Conservation (phyloP, 164 flowering plant species). For the Malania oleifera region DNA sequence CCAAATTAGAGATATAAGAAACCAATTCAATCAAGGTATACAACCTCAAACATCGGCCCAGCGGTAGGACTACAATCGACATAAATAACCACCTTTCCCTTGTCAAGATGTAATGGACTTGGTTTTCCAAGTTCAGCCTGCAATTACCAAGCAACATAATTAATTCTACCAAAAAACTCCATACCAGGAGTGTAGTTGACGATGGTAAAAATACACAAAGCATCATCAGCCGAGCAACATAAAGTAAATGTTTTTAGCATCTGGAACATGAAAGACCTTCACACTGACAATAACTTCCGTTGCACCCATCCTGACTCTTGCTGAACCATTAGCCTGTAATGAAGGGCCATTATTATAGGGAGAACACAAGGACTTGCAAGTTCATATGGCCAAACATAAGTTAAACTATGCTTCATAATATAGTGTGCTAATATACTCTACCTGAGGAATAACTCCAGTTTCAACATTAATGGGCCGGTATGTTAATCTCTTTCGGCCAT, state of each 20-base stretch:
- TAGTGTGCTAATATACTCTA: slow-evolving; percentile 9
- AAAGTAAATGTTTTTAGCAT: not conserved
- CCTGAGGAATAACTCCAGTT: slow-evolving; percentile 93
- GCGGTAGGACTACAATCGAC: slow-evolving; percentile 94
- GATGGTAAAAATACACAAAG: slow-evolving; percentile 6
- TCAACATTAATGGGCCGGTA: slow-evolving; percentile 76
- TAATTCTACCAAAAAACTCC: too few relatives aligned
- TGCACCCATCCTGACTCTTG: slow-evolving; percentile 81
- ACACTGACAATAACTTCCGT: slow-evolving; percentile 95
- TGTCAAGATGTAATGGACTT: slow-evolving; percentile 50
- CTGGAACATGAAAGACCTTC: slow-evolving; percentile 34
- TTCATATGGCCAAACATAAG: not conserved
- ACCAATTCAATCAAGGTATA: not conserved
- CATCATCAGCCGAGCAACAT: not conserved
- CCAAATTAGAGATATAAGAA: not conserved
- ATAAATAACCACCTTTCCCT: slow-evolving; percentile 72
- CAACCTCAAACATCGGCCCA: slow-evolving; percentile 84
- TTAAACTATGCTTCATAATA: too few relatives aligned
- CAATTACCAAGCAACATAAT: slow-evolving; percentile 11
- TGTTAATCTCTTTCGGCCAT: slow-evolving; percentile 72
- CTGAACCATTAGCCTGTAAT: slow-evolving; percentile 87
- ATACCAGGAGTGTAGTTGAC: too few relatives aligned
- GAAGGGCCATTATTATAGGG: not conserved
- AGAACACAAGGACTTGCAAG: not conserved
- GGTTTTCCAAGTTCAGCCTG: slow-evolving; percentile 99